These are phyloP conservation scores for Pythium periplocum DNA, from an alignment of 352 stramenopile species.

Conservation along the genomic window DNA sequence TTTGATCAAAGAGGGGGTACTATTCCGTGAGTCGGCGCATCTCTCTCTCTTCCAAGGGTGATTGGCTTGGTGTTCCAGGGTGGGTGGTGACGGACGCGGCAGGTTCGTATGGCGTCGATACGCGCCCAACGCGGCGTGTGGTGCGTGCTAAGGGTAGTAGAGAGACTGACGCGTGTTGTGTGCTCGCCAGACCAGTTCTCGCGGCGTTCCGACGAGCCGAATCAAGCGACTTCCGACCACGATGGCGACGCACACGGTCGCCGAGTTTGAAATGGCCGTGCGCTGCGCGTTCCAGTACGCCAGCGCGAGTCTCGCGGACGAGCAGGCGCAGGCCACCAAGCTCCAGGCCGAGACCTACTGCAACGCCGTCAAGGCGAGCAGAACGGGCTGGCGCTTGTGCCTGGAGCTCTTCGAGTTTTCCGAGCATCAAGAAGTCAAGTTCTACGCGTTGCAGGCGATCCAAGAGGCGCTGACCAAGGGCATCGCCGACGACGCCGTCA, in stretches of 20 bases:
- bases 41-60: too few species aligned
- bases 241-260: conserved; percentile 21
- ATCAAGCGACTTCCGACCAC: conserved; percentile 5
- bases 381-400: conserved; percentile 47
- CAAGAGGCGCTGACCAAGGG: conserved; percentile 49
- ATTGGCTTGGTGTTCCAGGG: too few species aligned
- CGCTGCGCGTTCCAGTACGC: conserved; percentile 81
- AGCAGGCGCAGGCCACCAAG: conserved; percentile 57
- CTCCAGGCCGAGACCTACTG: conserved; percentile 68
- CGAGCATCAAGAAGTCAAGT: conserved; percentile 73
- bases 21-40: too few species aligned
- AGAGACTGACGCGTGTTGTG: too few species aligned
- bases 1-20: too few species aligned
- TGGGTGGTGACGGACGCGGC: too few species aligned
- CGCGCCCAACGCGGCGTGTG: too few species aligned
- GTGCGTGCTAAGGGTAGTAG: too few species aligned
- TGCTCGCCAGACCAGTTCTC: conserved; percentile 1
- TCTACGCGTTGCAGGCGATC: conserved; percentile 75
- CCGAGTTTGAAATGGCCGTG: conserved; percentile 73
- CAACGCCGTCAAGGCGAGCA: conserved; percentile 40
- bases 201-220: conserved; percentile 7
- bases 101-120: too few species aligned
- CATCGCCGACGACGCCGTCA: conserved; percentile 32
- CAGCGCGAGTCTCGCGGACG: conserved; percentile 35
- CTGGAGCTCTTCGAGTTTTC: conserved; percentile 69